Evolutionary conservation across 495 filamentous ascomycete genomes (phyloP).

Genomic region (Aspergillus taichungensis): DNA sequence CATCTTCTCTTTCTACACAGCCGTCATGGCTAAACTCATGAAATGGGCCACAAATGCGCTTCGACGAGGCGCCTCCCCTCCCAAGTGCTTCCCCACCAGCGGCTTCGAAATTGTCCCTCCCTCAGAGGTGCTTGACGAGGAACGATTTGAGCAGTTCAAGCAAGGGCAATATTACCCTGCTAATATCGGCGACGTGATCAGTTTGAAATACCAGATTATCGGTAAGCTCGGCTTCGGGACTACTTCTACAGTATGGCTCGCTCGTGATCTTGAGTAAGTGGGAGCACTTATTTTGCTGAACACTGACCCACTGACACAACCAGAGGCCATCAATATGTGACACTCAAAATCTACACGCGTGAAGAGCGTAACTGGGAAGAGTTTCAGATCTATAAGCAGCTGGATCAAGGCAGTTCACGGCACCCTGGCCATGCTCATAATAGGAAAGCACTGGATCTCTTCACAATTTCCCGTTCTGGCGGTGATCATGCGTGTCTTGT

Average conservation of each 20-base stretch:
- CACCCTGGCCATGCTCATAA: slow-evolving; percentile 22
- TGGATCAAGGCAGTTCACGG: slow-evolving; percentile 11
- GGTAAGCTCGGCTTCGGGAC: slow-evolving; percentile 49
- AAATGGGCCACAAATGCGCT: slow-evolving; percentile 1
- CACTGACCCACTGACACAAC: slow-evolving; percentile 5
- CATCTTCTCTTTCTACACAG: no score
- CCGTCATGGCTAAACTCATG: no score
- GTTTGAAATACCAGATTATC: slow-evolving; percentile 43
- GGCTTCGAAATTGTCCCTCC: slow-evolving; percentile 14
- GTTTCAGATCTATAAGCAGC: slow-evolving; percentile 19
- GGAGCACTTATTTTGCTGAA: slow-evolving; percentile 4
- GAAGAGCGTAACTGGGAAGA: slow-evolving; percentile 16
- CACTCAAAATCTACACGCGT: slow-evolving; percentile 32
- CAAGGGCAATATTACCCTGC: slow-evolving; percentile 41
- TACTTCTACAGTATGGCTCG: slow-evolving; percentile 48
- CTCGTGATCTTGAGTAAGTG: slow-evolving; percentile 40
- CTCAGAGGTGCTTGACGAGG: slow-evolving; percentile 33
- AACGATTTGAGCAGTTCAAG: slow-evolving; percentile 36
- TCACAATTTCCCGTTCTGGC: slow-evolving; percentile 18
- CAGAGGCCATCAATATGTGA: slow-evolving; percentile 32
- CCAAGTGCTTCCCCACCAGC: slow-evolving; percentile 14
- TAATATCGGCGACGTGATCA: slow-evolving; percentile 41
- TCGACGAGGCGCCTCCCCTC: slow-evolving; percentile 11
- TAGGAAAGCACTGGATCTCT: slow-evolving; percentile 21
- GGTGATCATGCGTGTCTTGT: slow-evolving; percentile 30